Percentiles rank a stretch among this genome's conserved stretches.
Evolutionary conservation across 2,329 filamentous ascomycete species (phyloP).

Genomic region (Scedosporium aurantiacum): DNA sequence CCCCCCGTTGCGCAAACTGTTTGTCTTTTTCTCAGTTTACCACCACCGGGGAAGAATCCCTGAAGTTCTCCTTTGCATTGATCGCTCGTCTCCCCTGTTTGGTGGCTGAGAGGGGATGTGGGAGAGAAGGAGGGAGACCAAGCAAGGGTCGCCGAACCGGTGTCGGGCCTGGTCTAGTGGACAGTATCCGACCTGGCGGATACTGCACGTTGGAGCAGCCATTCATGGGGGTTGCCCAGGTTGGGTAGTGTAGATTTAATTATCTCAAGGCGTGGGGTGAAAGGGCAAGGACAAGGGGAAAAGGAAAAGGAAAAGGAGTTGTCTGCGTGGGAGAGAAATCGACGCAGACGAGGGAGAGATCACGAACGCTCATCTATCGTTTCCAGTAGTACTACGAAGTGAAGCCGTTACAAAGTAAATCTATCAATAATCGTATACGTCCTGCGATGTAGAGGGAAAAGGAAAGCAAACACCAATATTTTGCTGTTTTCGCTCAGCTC

Average conservation of each 20-base stretch:
- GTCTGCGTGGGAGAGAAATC: too few relatives aligned
- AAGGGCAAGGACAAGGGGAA: too few relatives aligned
- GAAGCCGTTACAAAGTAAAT: too few relatives aligned
- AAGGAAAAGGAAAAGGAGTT: too few relatives aligned
- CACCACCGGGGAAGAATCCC: background rate
- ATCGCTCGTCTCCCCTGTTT: background rate
- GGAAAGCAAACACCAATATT: too few relatives aligned
- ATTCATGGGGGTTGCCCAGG: background rate
- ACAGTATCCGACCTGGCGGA: background rate
- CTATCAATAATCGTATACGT: too few relatives aligned
- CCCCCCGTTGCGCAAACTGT: background rate
- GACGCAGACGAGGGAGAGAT: too few relatives aligned
- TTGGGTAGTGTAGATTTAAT: background rate
- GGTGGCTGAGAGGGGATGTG: background rate
- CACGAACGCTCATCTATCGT: too few relatives aligned
- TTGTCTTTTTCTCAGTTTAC: background rate
- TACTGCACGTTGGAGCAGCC: background rate
- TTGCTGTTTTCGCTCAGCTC: background rate
- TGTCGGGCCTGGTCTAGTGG: background rate
- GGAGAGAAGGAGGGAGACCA: background rate
- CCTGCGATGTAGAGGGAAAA: too few relatives aligned
- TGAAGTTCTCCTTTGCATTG: too few relatives aligned
- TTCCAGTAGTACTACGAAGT: too few relatives aligned
- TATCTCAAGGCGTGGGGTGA: too few relatives aligned
- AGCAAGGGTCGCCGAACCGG: background rate